These are phyloP conservation scores for Ogataea nitratoaversa DNA, from an alignment of 805 yeast genomes.

Conservation along the genomic window DNA sequence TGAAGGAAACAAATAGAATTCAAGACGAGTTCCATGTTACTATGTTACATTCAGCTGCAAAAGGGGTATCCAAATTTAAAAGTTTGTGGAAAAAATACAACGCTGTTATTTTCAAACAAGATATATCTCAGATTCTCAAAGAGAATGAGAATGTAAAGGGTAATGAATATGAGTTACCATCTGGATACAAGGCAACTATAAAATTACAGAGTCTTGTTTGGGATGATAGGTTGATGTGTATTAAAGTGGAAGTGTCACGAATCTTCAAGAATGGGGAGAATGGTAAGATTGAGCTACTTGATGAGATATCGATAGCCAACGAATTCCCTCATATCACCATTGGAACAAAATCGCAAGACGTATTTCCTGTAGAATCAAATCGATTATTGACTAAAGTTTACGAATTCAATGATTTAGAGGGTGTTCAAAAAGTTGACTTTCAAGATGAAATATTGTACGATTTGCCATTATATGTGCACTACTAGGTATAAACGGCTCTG, in stretches of 20 bases:
- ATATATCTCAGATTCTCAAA: constrained; percentile 4
- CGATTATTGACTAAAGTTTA: constrained; percentile 24
- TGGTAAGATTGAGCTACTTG: constrained; percentile 7
- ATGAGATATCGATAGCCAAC: constrained; percentile 32
- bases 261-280: constrained; percentile 7
- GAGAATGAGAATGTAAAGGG: constrained; percentile 2
- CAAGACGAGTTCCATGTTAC: constrained; percentile 67
- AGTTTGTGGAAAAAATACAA: constrained; percentile 18
- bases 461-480: constrained; percentile 21
- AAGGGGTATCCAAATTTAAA: constrained; percentile 10
- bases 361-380: constrained; percentile 54
- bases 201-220: constrained; percentile 43
- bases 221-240: constrained; percentile 49
- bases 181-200: constrained; percentile 33
- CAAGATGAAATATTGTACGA: constrained; percentile 5
- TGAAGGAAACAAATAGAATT: constrained; percentile 34
- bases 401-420: constrained; percentile 14
- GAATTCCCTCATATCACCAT: constrained; percentile 66
- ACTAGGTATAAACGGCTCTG: no score
- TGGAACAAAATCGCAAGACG: constrained; percentile 47
- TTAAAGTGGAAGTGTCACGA: constrained; percentile 39
- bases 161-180: constrained; percentile 13
- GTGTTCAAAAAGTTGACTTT: constrained; percentile 8
- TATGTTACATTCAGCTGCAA: constrained; percentile 41
- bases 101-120: constrained; percentile 8